Base-by-base conservation (phyloP, 768 basidiomycete species). In the Tulasnella sp. region DNA sequence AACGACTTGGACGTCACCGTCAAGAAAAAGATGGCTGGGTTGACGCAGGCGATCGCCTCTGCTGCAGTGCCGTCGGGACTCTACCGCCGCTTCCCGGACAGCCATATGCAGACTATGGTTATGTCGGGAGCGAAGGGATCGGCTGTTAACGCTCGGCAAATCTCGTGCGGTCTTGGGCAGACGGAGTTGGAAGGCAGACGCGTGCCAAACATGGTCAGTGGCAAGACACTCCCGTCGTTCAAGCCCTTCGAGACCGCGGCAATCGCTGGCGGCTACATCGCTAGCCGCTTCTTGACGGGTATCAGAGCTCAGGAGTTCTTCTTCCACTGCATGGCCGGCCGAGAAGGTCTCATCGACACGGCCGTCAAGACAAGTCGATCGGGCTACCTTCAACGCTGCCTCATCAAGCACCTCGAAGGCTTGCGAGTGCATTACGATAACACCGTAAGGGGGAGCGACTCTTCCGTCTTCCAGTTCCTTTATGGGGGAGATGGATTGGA, bases 331-430 rank as follows among this genome's bases (percentile, higher is more conserved):
- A 98, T 99, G 76, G 97, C 95, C 16, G 97, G 97, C 72, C 90
- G 97, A 77, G 97, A 98, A 82, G 97, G 97, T 81, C 81, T 99
- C 68, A 96, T 99, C 77, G 97, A 99, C 82, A 99, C 97, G 0
- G 97, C 97, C 32, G 97, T 99, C 81, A 99, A 99, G 82, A 99
- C 97, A 0, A 97, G 97, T 16, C 97, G 99, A 81, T 99, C 97
- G 1, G 97, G 97, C 47, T 99, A 99, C 82, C 99, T 99, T 96
- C 94, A 96, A 78, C 88, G 97, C 66, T 92, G 97, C 72, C 81
- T 99, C 74, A 98, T 99, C 97, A 99, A 99, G 79, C 80, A 79
- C 26, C 81, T 99, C 75, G 97, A 99, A 78, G 97, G 99, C 82
- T 83, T 99, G 41, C 94, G 93, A 2, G 94, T 92, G 0, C 94